A percentile compares a stretch with the other conserved stretches of the same genome.
These are phyloP conservation scores for Trypanosoma scelopori DNA, from an alignment of 208 protist genomes.

Conservation along the genomic window DNA sequence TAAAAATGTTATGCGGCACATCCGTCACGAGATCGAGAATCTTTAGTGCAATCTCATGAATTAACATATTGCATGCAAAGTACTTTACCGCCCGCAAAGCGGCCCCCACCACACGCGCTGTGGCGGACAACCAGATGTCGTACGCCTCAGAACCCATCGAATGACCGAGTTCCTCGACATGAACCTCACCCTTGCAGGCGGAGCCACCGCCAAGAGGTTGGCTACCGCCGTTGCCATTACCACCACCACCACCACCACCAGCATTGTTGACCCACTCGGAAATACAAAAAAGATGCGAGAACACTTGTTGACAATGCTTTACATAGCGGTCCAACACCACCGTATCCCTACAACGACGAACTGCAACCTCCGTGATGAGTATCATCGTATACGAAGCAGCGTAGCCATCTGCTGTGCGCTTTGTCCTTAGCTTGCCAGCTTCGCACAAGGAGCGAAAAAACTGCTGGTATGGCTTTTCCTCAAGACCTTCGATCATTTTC, in stretches of 20 bases:
- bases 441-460: conserved; percentile 28
- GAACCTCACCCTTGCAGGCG: background rate
- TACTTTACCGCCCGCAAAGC: conserved; percentile 11
- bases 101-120: conserved; percentile 18
- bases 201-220: background rate
- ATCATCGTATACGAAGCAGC: conserved; percentile 29
- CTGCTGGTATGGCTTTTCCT: background rate
- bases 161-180: background rate
- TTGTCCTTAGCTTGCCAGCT: conserved; percentile 1
- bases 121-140: conserved; percentile 9
- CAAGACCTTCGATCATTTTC: conserved; percentile 29
- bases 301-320: conserved; percentile 18
- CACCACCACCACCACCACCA: background rate
- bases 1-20: conserved; percentile 12
- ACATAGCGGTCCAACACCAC: conserved; percentile 14
- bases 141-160: background rate
- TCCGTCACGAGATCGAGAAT: conserved; percentile 12
- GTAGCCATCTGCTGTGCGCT: conserved; percentile 13
- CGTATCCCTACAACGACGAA: conserved; percentile 12
- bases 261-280: background rate
- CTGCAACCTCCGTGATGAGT: conserved; percentile 26
- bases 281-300: conserved; percentile 12
- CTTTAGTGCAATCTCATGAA: background rate
- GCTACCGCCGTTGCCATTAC: background rate
- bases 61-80: conserved; percentile 8